Evolutionary conservation across 2,329 filamentous ascomycete species (phyloP).

Genomic region (Venturiaceae sp.): DNA sequence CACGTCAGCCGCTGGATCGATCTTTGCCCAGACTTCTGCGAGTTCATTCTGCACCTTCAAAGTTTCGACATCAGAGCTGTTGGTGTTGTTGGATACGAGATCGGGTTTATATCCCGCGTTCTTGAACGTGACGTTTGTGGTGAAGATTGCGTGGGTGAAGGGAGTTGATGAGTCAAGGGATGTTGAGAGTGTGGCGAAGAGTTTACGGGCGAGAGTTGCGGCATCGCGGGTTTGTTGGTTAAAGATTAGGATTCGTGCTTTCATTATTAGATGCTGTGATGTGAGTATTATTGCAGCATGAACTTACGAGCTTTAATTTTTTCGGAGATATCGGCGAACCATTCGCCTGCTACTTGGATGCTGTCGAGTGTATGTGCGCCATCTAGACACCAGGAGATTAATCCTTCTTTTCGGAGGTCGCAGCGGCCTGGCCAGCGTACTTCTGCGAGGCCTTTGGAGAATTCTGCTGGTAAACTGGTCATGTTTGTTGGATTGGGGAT

Average conservation of each 20-base stretch:
- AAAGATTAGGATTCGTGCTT: conserved; percentile 64
- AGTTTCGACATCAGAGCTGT: conserved; percentile 45
- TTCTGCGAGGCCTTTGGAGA: conserved; percentile 54
- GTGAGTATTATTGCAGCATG: neutral
- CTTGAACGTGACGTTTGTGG: conserved; percentile 62
- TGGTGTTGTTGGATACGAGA: conserved; percentile 52
- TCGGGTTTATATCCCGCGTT: conserved; percentile 53
- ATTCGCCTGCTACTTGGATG: conserved; percentile 63
- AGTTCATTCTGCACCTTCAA: conserved; percentile 60
- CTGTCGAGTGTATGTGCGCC: conserved; percentile 84
- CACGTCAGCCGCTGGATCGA: conserved; percentile 32
- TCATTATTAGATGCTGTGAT: too few species aligned
- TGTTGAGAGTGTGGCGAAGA: conserved; percentile 48
- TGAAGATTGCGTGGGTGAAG: conserved; percentile 72
- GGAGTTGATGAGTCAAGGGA: conserved; percentile 11
- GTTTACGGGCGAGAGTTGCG: conserved; percentile 48
- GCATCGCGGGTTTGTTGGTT: conserved; percentile 87
- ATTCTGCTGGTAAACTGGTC: conserved; percentile 45
- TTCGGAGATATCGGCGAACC: conserved; percentile 50
- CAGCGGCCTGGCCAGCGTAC: conserved; percentile 69
- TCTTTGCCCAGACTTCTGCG: conserved; percentile 45
- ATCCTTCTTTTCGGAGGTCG: conserved; percentile 51
- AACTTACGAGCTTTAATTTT: neutral
- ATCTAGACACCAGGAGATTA: conserved; percentile 66
- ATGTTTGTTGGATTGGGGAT: conserved; percentile 30